These are phyloP conservation scores for Fusarium sp. DNA, from an alignment of 2,329 filamentous ascomycete genomes.

Conservation along the genomic window DNA sequence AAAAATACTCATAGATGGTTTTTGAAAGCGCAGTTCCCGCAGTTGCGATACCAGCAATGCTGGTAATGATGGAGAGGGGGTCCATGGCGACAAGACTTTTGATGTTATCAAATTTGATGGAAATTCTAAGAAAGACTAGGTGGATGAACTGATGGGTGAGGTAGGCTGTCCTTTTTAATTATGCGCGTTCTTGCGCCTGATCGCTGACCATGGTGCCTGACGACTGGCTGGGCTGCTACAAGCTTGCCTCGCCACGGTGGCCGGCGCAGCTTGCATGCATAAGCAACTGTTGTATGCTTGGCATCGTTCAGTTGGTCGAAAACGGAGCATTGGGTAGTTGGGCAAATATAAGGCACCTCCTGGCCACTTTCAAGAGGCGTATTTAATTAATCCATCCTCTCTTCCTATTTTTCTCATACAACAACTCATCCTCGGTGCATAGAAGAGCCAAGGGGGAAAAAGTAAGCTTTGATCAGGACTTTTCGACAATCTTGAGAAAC, in stretches of 20 bases:
- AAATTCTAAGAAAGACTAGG: neutral
- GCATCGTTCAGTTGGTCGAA: too few relatives aligned
- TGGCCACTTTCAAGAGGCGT: too few relatives aligned
- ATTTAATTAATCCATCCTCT: too few relatives aligned
- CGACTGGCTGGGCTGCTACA: neutral
- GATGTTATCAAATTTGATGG: neutral
- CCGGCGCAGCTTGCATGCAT: neutral
- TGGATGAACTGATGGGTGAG: neutral
- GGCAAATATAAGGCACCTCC: too few relatives aligned
- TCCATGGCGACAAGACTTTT: neutral
- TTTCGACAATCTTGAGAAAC: too few relatives aligned
- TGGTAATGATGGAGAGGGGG: neutral
- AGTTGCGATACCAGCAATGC: neutral
- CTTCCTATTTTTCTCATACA: too few relatives aligned
- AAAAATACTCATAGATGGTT: neutral
- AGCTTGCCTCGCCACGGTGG: neutral
- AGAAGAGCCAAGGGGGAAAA: too few relatives aligned
- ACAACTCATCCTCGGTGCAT: too few relatives aligned
- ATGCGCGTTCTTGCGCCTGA: neutral
- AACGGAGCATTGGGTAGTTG: too few relatives aligned
- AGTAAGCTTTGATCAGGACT: too few relatives aligned
- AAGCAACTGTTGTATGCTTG: too few relatives aligned
- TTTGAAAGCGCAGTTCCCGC: neutral
- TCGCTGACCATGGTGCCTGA: neutral
- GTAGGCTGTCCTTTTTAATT: neutral